A percentile compares a stretch with the other conserved stretches of the same genome.
Evolutionary conservation across 2,329 filamentous ascomycete genomes (phyloP).

Genomic region (Alternaria conjuncta): DNA sequence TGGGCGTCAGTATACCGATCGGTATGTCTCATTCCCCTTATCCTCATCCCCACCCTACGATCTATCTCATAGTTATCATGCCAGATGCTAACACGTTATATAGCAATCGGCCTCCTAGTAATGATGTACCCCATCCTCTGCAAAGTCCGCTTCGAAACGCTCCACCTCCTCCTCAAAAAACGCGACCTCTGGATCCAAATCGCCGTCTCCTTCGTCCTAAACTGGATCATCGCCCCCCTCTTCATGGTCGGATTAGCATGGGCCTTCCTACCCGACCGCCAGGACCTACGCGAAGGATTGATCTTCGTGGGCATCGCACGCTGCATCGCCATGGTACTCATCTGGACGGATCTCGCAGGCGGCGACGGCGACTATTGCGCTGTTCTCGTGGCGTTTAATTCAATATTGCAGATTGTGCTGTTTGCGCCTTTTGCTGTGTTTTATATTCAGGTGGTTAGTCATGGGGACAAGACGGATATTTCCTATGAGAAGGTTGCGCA

Average conservation of each 20-base stretch:
- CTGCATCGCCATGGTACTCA: conserved; percentile 87
- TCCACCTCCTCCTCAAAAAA: conserved; percentile 70
- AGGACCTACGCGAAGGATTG: conserved; percentile 65
- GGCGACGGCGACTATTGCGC: conserved; percentile 85
- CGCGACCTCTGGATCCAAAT: conserved; percentile 78
- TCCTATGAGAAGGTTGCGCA: conserved; percentile 74
- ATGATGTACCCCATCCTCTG: conserved; percentile 97
- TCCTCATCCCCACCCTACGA: neutral
- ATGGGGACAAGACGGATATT: conserved; percentile 52
- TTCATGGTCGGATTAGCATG: conserved; percentile 79
- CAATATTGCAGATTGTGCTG: conserved; percentile 56
- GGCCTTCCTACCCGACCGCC: conserved; percentile 56
- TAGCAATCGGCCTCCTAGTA: conserved; percentile 78
- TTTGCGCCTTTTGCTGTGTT: conserved; percentile 57
- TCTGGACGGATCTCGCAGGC: conserved; percentile 80
- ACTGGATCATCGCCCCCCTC: conserved; percentile 83
- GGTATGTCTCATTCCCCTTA: conserved; percentile 56
- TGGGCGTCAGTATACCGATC: conserved; percentile 72
- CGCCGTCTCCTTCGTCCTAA: conserved; percentile 75
- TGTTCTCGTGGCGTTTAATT: conserved; percentile 58
- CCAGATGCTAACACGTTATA: neutral
- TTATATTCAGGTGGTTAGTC: conserved; percentile 70
- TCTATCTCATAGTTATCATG: neutral
- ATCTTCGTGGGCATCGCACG: conserved; percentile 84
- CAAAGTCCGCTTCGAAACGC: conserved; percentile 79